These are phyloP conservation scores for Aureobasidium sp. DNA, from an alignment of 2,329 filamentous ascomycete species.

Conservation along the genomic window DNA sequence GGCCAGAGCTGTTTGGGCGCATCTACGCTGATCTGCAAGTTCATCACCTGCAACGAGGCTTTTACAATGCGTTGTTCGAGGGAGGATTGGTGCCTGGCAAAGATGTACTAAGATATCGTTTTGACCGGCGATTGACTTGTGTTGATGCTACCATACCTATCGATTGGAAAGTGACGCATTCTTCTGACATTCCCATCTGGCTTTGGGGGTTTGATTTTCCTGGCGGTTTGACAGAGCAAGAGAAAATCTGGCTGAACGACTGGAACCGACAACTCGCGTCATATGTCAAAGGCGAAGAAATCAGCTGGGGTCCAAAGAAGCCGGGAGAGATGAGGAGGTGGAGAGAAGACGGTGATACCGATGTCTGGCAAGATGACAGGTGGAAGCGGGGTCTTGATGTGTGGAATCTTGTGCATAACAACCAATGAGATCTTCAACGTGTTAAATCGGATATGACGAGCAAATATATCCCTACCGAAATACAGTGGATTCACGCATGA, in stretches of 20 bases:
- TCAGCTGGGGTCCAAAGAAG: slow-evolving; percentile 32
- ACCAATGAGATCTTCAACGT: no score
- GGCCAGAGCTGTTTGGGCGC: slow-evolving; percentile 47
- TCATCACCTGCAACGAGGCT: slow-evolving; percentile 47
- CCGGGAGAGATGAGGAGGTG: slow-evolving; percentile 38
- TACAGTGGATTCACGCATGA: not conserved
- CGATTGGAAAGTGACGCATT: slow-evolving; percentile 49
- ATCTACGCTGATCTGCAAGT: slow-evolving; percentile 53
- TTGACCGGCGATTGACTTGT: slow-evolving; percentile 47
- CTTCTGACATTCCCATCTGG: slow-evolving; percentile 49
- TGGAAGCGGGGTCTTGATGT: slow-evolving; percentile 43
- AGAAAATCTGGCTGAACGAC: slow-evolving; percentile 37
- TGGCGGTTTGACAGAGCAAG: slow-evolving; percentile 32
- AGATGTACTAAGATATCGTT: slow-evolving; percentile 46
- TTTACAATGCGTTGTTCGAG: slow-evolving; percentile 39
- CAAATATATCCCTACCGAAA: no score
- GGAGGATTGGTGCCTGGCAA: slow-evolving; percentile 35
- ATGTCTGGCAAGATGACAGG: slow-evolving; percentile 39
- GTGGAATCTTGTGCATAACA: slow-evolving; percentile 33
- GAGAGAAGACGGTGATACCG: slow-evolving; percentile 38
- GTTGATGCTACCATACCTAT: slow-evolving; percentile 36
- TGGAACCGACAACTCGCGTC: slow-evolving; percentile 34
- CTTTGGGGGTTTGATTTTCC: slow-evolving; percentile 46
- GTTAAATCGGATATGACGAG: no score
- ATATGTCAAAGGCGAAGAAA: slow-evolving; percentile 36